Base-by-base conservation (phyloP, 73 alveolate species). In the Stentor coeruleus region DNA sequence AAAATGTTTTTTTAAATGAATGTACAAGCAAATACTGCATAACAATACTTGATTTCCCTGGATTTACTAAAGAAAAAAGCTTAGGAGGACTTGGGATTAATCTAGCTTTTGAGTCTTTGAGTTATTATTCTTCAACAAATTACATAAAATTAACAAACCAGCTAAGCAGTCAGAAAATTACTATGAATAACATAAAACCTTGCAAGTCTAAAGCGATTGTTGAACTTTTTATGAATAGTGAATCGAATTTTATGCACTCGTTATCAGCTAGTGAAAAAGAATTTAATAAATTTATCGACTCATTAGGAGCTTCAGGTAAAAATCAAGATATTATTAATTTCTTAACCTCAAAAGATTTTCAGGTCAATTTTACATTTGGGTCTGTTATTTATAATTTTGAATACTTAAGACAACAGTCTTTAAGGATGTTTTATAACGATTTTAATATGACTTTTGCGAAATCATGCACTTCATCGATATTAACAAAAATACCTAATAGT, bases 1-100 rank as follows among this genome's bases (percentile, higher is more conserved):
- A n/a, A n/a, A n/a, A n/a, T n/a, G n/a, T n/a, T n/a, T n/a, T n/a
- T n/a, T n/a, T n/a, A n/a, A 40, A 66, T 28, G 37, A 66, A 11
- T 33, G 36, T 66, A 20, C 14, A 1, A 37, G 49, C 15, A 31
- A 20, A 33, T 66, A 66, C 37, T 66, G 49, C 0, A 66, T 66
- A 20, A 66, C 14, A 26, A 66, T 66, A 26, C n/a, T 66, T 26
- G 79, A 66, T 40, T 66, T 66, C 2, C 79, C 79, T 20, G 79
- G 79, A 66, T 66, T 66, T 66, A 31, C 36, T 1, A 66, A 31
- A 33, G 79, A 66, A 66, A 66, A 66, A 66, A 66, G 42, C 41
- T 11, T 66, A 15, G 79, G 79, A 26, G 37, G 79, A 11, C 37
- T 66, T 66, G 33, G 26, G 14, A 66, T 15, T 28, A 66, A 66